Evolutionary conservation across 768 basidiomycete species (phyloP), one percentile per base, ranked within the genome.

Genomic region (Dentipellis fragilis): DNA sequence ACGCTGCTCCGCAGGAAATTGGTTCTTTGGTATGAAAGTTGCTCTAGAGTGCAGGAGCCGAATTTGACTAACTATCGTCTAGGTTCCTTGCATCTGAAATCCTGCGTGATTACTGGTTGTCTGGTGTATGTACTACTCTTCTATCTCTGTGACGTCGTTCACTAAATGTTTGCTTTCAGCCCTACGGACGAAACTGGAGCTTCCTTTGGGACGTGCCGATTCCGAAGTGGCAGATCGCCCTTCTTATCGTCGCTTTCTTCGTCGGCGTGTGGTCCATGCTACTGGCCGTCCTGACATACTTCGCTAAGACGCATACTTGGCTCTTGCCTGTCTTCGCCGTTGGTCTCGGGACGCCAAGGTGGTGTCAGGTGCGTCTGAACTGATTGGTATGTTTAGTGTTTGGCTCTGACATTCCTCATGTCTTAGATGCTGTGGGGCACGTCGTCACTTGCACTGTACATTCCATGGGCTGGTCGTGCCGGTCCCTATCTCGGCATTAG

Each of bases 261-360:
- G 70, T 96, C 58, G 83, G 81, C 54, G 80, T 96, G 45, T 96
- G 93, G 93, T 89, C 78, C 8, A 62, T 78, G 3, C 74, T 89
- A 74, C 72, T 96, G 65, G 65, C 77, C 53, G 71, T 93, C 55
- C 75, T 96, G 64, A 95, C 85, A 8, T 78, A 85, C 65, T 85
- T 93, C 72, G 89, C 87, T 65, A 95, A 94, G 70, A 89, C 89
- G 10, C 93, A 96, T 66, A 96, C 93, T 9, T 96, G 93, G 93
- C 73, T 96, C 17, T 73, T 96, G 40, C 91, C 93, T 48, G 90
- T 96, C 8, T 96, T 96, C 65, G 93, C 93, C 7, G 92, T 96
- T 50, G 93, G 93, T 64, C 79, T 96, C 54, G 93, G 93, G 46
- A 90, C 91, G 29, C 93, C 93, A 10, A 72, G 90, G 64, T 96